Evolutionary conservation across 139 green algal species (phyloP).

Genomic region (Micromonas pusilla): DNA sequence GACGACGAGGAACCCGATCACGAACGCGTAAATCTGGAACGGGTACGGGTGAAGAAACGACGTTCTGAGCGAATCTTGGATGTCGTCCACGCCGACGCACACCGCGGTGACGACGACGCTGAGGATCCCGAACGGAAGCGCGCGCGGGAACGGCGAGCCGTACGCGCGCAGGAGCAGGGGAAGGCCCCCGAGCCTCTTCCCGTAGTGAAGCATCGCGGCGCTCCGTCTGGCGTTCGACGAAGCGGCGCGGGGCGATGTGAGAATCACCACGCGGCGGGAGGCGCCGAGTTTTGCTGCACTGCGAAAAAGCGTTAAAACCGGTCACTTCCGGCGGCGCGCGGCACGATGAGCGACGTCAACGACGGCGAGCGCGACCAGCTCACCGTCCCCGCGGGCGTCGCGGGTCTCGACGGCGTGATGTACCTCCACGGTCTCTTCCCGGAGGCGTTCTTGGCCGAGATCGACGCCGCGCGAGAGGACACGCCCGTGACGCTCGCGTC

Average conservation of each 20-base stretch:
- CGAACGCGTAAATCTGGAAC: slow-evolving; percentile 30
- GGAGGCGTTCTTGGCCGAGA: neutral
- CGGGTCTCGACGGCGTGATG: neutral
- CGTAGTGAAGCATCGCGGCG: slow-evolving; percentile 45
- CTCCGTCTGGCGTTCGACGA: neutral
- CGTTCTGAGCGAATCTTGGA: no score
- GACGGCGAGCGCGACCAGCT: neutral
- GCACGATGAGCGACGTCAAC: neutral
- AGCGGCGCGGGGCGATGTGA: neutral
- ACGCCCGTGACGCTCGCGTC: neutral
- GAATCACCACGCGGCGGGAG: no score
- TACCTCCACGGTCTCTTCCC: neutral
- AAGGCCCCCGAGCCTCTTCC: slow-evolving; percentile 39
- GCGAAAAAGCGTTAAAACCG: no score
- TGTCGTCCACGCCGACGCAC: no score
- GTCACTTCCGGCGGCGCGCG: no score
- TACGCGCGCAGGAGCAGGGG: slow-evolving; percentile 42
- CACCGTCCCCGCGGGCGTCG: neutral
- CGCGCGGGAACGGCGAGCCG: slow-evolving; percentile 33
- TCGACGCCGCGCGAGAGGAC: neutral
- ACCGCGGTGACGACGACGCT: slow-evolving; percentile 25
- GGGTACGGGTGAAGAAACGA: slow-evolving; percentile 3
- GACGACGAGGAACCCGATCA: slow-evolving; percentile 42
- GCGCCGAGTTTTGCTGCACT: no score
- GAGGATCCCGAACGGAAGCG: slow-evolving; percentile 25